Percentiles rank a stretch among this genome's conserved stretches.
Evolutionary conservation across 805 yeast species (phyloP).

Genomic region (Ascoidea tarda): DNA sequence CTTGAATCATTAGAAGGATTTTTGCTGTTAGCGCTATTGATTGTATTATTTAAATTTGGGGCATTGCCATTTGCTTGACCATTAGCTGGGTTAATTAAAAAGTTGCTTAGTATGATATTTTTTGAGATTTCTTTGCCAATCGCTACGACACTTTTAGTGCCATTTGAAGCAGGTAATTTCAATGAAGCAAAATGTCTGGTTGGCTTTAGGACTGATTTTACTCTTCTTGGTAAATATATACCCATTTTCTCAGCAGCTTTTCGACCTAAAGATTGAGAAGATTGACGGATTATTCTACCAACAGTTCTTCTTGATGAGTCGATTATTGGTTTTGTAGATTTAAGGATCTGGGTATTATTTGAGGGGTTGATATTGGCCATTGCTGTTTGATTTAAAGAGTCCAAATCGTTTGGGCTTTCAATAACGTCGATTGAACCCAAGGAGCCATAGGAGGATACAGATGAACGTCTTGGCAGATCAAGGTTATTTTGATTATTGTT

Average conservation of each 20-base stretch:
- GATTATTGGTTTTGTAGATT: conserved; percentile 43
- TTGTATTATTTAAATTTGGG: not conserved
- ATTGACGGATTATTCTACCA: conserved; percentile 60
- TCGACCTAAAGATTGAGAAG: conserved; percentile 65
- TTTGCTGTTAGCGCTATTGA: conserved; percentile 9
- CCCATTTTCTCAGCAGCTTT: conserved; percentile 84
- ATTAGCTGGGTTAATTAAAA: conserved; percentile 6
- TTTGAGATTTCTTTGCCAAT: conserved; percentile 23
- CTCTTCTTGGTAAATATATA: conserved; percentile 67
- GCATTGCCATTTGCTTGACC: no score
- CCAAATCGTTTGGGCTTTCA: not conserved
- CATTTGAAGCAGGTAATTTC: conserved; percentile 45
- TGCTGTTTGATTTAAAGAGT: not conserved
- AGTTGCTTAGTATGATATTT: conserved; percentile 14
- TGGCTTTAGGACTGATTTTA: conserved; percentile 77
- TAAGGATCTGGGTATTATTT: not conserved
- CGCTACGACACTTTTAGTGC: conserved; percentile 33
- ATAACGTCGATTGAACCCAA: not conserved
- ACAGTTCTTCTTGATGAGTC: conserved; percentile 61
- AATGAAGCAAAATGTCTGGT: conserved; percentile 84
- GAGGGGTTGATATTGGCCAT: not conserved
- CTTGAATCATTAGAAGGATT: conserved; percentile 7
- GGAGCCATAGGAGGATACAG: not conserved
- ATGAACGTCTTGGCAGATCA: not conserved
- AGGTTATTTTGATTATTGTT: conserved; percentile 4